Evolutionary conservation across 176 grass and related monocot genomes (phyloP).

Genomic region (Ensete glaucum): DNA sequence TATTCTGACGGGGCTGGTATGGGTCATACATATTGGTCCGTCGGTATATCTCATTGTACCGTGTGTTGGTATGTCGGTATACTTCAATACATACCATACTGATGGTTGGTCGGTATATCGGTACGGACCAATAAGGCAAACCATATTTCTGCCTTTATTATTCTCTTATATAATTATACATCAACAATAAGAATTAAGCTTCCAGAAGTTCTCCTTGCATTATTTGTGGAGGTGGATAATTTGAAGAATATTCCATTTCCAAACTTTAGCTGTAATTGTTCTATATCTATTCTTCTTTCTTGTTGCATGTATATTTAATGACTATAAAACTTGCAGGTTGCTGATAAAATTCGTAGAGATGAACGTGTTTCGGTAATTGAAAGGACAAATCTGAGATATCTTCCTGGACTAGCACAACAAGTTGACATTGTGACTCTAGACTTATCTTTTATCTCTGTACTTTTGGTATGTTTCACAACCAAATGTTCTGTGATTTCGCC

Average conservation of each 20-base stretch:
- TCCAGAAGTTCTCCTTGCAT: too few species aligned
- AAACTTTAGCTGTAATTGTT: not conserved
- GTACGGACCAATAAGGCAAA: too few species aligned
- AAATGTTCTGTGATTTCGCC: conserved; percentile 4
- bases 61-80: too few species aligned
- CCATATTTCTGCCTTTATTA: too few species aligned
- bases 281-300: not conserved
- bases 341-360: conserved; percentile 87
- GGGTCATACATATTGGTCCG: too few species aligned
- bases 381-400: conserved; percentile 92
- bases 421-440: conserved; percentile 85
- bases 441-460: conserved; percentile 94
- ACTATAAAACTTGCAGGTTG: conserved; percentile 54
- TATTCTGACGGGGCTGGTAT: too few species aligned
- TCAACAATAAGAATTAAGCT: too few species aligned
- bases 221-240: too few species aligned
- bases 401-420: conserved; percentile 54
- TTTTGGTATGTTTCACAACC: conserved; percentile 50
- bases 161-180: too few species aligned
- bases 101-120: too few species aligned
- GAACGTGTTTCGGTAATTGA: conserved; percentile 72
- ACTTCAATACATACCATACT: too few species aligned
- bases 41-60: too few species aligned
- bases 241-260: not conserved
- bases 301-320: conserved; percentile 3